Percentiles rank a stretch among this genome's conserved stretches.
Conservation (phyloP, 1,284 basidiomycete species). For the Athelia sp. region DNA sequence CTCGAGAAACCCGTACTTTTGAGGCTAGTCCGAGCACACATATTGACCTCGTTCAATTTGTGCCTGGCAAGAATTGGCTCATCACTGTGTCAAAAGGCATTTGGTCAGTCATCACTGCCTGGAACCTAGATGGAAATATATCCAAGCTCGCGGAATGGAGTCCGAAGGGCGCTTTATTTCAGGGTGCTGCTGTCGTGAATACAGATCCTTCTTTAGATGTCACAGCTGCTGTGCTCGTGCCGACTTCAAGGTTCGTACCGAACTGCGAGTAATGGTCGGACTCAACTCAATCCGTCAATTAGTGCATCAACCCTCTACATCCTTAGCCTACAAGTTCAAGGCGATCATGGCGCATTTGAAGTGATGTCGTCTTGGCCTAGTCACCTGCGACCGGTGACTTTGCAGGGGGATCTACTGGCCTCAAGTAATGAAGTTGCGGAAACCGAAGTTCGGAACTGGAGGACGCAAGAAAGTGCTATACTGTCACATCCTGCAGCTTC, state of each 20-base stretch:
- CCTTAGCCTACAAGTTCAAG: neutral
- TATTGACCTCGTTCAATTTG: constrained; percentile 47
- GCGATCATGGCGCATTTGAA: neutral
- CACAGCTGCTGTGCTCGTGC: constrained; percentile 42
- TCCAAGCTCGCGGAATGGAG: constrained; percentile 45
- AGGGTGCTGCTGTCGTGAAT: constrained; percentile 41
- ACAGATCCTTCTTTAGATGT: constrained; percentile 36
- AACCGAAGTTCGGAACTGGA: constrained; percentile 52
- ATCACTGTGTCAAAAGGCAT: constrained; percentile 52
- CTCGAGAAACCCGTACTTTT: constrained; percentile 15
- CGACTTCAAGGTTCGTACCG: too few species aligned
- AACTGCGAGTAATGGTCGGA: too few species aligned
- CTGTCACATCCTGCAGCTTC: constrained; percentile 32
- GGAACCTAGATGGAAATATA: constrained; percentile 28
- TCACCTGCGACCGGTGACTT: constrained; percentile 31
- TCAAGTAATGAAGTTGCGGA: constrained; percentile 45
- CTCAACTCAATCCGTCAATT: too few species aligned
- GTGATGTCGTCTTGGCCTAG: neutral
- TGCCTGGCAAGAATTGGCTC: constrained; percentile 40
- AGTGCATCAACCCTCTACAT: too few species aligned
- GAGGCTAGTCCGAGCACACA: constrained; percentile 30
- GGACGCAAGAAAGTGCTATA: constrained; percentile 35
- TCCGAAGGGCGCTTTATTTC: constrained; percentile 46
- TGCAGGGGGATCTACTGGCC: constrained; percentile 46
- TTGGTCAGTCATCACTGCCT: constrained; percentile 49